These are phyloP conservation scores for Vitis labrusca DNA, from an alignment of 164 flowering plant species.

Conservation along the genomic window DNA sequence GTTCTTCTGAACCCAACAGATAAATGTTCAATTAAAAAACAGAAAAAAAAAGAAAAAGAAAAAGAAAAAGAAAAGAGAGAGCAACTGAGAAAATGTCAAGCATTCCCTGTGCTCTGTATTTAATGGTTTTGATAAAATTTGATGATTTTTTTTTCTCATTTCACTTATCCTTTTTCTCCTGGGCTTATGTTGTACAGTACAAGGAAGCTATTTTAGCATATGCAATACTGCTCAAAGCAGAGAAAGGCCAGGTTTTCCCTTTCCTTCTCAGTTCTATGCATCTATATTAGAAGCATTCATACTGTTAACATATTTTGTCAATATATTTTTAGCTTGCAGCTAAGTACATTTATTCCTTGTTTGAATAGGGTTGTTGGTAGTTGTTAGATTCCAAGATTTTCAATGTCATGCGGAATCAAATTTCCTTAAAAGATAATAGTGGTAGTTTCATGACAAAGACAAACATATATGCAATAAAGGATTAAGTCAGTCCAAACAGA, in stretches of 20 bases:
- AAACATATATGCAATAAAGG: too few species aligned
- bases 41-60: too few species aligned
- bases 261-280: not conserved
- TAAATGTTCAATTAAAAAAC: too few species aligned
- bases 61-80: too few species aligned
- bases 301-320: not conserved
- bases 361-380: too few species aligned
- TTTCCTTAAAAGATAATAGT: too few species aligned
- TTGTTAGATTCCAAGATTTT: too few species aligned
- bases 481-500: too few species aligned
- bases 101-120: not conserved
- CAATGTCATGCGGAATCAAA: too few species aligned
- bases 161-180: not conserved
- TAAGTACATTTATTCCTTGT: too few species aligned
- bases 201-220: conserved; percentile 91
- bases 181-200: conserved; percentile 53
- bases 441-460: too few species aligned
- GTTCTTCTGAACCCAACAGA: not conserved
- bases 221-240: conserved; percentile 64
- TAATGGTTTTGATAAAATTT: not conserved
- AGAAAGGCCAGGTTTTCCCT: conserved; percentile 49
- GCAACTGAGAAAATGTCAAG: not conserved
- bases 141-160: not conserved
- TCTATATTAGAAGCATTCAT: not conserved
- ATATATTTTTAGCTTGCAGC: too few species aligned